Base-by-base conservation (phyloP, 2,329 filamentous ascomycete genomes). In the Tolypocladium inflatum region DNA sequence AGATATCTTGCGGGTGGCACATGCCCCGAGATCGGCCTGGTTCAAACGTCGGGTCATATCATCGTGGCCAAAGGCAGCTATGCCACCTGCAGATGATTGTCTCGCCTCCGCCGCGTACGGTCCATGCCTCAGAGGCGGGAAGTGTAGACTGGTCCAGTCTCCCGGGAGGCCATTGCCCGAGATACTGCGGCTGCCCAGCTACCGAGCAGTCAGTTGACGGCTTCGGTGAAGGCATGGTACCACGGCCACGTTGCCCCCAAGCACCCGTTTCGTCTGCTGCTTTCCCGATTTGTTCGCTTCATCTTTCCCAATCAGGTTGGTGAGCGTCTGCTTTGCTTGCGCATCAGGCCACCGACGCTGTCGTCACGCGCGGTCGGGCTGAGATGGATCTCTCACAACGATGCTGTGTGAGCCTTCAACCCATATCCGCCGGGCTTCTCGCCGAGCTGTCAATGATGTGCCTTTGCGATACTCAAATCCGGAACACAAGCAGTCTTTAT, bases 201-300 rank as follows among this genome's bases (percentile, higher is more conserved):
- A 15, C 3, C 19, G 30, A 21, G 21, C 10, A 13, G 21, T 35
- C 48, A n/a, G 48, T 33, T 19, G 11, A 51, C 48, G 9, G 30
- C 33, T 19, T 35, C 48, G 30, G 26, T 35, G 48, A 51, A 33
- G 45, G 19, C 15, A 9, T 50, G 45, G 48, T 51, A 35, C 30
- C 17, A 51, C 26, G 48, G 30, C 30, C 48, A 51, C 30, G 48
- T 21, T 51, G 19, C 30, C 48, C 30, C 48, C n/a, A n/a, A 35
- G 19, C 48, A n/a, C 30, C 19, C 30, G 26, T 35, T 51, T 51
- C 26, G 30, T n/a, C 4, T 51, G 19, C 45, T 21, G 26, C 19
- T 13, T 68, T 67, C 67, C 67, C 64, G 55, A 69, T 71, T 65
- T 64, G 65, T 71, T 75, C 74, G 74, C 74, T 76, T 76, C 69